Percentiles rank a stretch among this genome's conserved stretches.
These are phyloP conservation scores for Wickerhamomyces chaumierensis DNA, from an alignment of 805 yeast genomes.

Conservation along the genomic window DNA sequence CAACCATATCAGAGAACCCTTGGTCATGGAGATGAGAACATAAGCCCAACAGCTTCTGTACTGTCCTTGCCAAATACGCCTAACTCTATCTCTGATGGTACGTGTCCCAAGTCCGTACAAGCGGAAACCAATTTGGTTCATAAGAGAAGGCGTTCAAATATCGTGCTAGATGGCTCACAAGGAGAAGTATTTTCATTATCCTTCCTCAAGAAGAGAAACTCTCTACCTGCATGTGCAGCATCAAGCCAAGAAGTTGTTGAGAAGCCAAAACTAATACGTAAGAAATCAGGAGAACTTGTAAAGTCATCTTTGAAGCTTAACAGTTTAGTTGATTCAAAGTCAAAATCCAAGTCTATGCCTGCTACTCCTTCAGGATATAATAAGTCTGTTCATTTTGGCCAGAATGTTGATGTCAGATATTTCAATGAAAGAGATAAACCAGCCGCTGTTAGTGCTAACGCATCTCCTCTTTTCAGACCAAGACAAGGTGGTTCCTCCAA, in stretches of 20 bases:
- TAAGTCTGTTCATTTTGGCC: constrained; percentile 76
- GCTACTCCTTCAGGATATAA: constrained; percentile 37
- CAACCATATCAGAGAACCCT: too few relatives aligned
- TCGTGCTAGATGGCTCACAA: not conserved
- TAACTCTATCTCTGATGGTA: too few relatives aligned
- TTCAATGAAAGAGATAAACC: constrained; percentile 71
- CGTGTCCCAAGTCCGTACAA: too few relatives aligned
- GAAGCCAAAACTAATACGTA: constrained; percentile 51
- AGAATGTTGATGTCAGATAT: constrained; percentile 56
- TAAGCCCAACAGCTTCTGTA: too few relatives aligned
- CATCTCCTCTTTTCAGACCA: constrained; percentile 39
- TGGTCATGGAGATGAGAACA: too few relatives aligned
- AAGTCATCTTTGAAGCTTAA: constrained; percentile 55
- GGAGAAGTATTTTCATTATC: not conserved
- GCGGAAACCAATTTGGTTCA: not conserved
- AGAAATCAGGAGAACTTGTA: constrained; percentile 81
- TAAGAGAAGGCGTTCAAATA: not conserved
- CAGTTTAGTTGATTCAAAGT: constrained; percentile 21
- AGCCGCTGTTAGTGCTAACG: constrained; percentile 56
- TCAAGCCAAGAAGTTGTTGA: too few relatives aligned
- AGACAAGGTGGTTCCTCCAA: constrained; percentile 10
- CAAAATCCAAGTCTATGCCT: constrained; percentile 34
- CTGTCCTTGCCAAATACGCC: too few relatives aligned
- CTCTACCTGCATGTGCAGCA: not conserved
- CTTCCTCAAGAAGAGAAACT: not conserved